phyloP scores from a whole-genome alignment of 768 basidiomycete species.

The Pulveroboletus frians region DNA sequence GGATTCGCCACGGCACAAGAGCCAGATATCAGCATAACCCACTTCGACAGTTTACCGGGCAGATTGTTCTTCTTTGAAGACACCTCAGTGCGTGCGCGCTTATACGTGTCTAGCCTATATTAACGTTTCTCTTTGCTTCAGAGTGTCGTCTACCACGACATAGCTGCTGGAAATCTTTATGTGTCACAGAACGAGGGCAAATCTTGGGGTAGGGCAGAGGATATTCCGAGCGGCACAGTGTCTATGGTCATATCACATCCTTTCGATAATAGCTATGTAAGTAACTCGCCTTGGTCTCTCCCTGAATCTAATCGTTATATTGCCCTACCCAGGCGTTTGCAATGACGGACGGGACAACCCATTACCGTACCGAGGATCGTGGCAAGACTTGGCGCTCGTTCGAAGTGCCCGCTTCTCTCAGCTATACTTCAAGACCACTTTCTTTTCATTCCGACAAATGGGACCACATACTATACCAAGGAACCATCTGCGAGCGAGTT shows the following conservation, averaged over 20 bases:
- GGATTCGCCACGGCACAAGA: conserved; percentile 34
- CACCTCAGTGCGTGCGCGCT: conserved; percentile 61
- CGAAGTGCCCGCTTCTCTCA: conserved; percentile 49
- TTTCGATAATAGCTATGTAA: conserved; percentile 68
- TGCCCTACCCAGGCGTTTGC: conserved; percentile 67
- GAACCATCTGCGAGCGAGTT: conserved; percentile 51
- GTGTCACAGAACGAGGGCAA: conserved; percentile 89
- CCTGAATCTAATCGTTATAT: background rate
- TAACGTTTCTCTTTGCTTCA: conserved; percentile 21
- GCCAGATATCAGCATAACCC: conserved; percentile 44
- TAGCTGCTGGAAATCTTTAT: conserved; percentile 58
- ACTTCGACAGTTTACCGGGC: conserved; percentile 69
- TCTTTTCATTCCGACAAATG: conserved; percentile 86
- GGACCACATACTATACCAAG: conserved; percentile 77
- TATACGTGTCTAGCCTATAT: background rate
- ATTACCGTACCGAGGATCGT: conserved; percentile 85
- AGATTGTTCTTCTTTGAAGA: conserved; percentile 92
- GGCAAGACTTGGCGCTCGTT: conserved; percentile 87
- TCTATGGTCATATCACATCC: conserved; percentile 83
- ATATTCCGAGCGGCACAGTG: conserved; percentile 53
- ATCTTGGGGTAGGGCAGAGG: conserved; percentile 46
- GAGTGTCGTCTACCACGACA: conserved; percentile 81
- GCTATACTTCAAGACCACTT: conserved; percentile 54
- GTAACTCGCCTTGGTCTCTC: conserved; percentile 18
- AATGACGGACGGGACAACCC: conserved; percentile 64